phyloP scores from a whole-genome alignment of 495 filamentous ascomycete genomes.

The Trichoderma reesei region DNA sequence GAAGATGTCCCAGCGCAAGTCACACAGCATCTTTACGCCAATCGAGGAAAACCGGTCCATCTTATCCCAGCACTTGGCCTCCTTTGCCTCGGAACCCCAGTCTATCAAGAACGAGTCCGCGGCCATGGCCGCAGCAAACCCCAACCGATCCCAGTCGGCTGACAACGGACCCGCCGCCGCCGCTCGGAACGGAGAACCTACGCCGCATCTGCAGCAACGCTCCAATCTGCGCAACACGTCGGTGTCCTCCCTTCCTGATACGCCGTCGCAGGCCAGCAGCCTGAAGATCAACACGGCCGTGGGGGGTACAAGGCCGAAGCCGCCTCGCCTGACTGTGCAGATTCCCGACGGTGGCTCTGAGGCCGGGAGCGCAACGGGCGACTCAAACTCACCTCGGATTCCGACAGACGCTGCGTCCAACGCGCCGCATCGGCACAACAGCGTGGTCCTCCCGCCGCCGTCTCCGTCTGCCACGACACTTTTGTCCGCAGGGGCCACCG shows the following conservation, averaged over 20 bases:
- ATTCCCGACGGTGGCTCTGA: slow-evolving; percentile 89
- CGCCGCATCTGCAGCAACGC: slow-evolving; percentile 41
- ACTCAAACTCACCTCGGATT: slow-evolving; percentile 61
- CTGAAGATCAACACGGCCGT: slow-evolving; percentile 34
- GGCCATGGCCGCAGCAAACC: neutral
- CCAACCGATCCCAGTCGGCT: slow-evolving; percentile 50
- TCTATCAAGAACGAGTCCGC: slow-evolving; percentile 29
- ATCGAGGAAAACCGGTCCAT: slow-evolving; percentile 89
- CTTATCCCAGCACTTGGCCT: slow-evolving; percentile 73
- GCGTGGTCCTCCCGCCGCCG: slow-evolving; percentile 80
- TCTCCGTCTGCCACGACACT: slow-evolving; percentile 75
- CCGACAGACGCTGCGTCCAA: slow-evolving; percentile 42
- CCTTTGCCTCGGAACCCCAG: slow-evolving; percentile 35
- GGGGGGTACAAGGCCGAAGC: slow-evolving; percentile 55
- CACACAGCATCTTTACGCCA: slow-evolving; percentile 91
- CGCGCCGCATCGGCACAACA: slow-evolving; percentile 36
- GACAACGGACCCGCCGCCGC: slow-evolving; percentile 49
- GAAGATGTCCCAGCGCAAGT: slow-evolving; percentile 63
- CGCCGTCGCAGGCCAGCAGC: slow-evolving; percentile 65
- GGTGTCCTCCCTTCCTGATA: slow-evolving; percentile 45
- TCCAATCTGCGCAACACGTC: slow-evolving; percentile 37
- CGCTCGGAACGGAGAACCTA: slow-evolving; percentile 32
- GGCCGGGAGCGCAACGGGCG: slow-evolving; percentile 63
- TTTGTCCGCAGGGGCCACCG: slow-evolving; percentile 81
- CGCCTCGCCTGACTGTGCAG: slow-evolving; percentile 66